Evolutionary conservation across 352 stramenopile genomes (phyloP).

Genomic region (Globisporangium acanthophoron): DNA sequence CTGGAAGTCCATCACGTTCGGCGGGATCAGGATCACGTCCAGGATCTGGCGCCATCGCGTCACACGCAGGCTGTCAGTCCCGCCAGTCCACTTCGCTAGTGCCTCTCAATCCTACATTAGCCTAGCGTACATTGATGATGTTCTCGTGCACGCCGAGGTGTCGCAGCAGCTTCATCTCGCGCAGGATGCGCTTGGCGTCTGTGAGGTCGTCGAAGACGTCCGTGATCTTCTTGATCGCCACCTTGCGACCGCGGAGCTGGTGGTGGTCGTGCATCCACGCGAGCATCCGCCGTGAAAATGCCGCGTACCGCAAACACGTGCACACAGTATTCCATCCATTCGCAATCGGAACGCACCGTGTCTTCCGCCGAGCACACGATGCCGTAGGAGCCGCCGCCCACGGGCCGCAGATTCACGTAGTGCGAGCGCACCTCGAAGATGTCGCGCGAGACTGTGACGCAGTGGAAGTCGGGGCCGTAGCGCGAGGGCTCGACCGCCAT

Average conservation of each 20-base stretch:
- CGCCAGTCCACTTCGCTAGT: no score
- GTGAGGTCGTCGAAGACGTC: conserved; percentile 91
- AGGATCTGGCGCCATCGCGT: conserved; percentile 44
- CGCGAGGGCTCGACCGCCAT: conserved; percentile 71
- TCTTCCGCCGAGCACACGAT: conserved; percentile 91
- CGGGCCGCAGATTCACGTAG: conserved; percentile 73
- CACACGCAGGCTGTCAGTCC: no score
- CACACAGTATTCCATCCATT: no score
- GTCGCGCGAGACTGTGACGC: conserved; percentile 74
- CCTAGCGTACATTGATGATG: conserved; percentile 73
- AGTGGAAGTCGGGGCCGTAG: conserved; percentile 77
- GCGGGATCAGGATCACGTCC: conserved; percentile 76
- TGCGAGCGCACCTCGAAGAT: conserved; percentile 81
- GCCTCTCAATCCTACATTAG: not conserved
- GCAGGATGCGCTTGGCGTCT: conserved; percentile 90
- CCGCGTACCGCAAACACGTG: no score
- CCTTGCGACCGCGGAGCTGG: conserved; percentile 76
- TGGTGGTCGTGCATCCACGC: not conserved
- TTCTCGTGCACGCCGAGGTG: conserved; percentile 90
- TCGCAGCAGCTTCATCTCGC: conserved; percentile 91
- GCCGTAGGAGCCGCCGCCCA: conserved; percentile 87
- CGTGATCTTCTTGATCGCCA: conserved; percentile 92
- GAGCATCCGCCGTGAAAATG: not conserved
- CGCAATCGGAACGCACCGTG: conserved; percentile 39
- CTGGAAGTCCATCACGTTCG: conserved; percentile 81